These are phyloP conservation scores for Solanum hybrid DNA, from an alignment of 305 asterid species.

Conservation along the genomic window DNA sequence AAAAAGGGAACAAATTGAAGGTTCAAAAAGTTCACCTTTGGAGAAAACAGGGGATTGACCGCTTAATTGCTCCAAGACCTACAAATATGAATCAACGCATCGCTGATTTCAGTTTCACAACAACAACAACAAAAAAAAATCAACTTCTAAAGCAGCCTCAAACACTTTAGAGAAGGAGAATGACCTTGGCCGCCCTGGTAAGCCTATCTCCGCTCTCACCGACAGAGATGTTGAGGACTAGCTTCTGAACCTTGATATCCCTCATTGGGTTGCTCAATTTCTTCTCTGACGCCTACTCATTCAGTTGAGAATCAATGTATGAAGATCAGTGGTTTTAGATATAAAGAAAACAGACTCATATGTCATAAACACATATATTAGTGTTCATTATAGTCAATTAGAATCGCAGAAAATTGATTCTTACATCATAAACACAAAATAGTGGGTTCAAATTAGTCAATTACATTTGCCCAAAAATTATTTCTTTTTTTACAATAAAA, in stretches of 20 bases:
- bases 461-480: neutral
- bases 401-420: neutral
- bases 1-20: neutral
- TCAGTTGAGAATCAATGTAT: neutral
- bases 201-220: slow-evolving; percentile 94
- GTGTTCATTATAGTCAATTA: neutral
- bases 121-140: neutral
- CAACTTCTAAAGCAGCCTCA: neutral
- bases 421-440: neutral
- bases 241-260: slow-evolving; percentile 80
- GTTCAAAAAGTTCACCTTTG: slow-evolving; percentile 33
- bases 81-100: neutral
- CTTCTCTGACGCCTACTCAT: slow-evolving; percentile 59
- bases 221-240: slow-evolving; percentile 76
- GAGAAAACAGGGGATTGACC: slow-evolving; percentile 81
- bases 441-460: neutral
- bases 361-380: neutral
- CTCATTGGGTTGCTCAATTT: slow-evolving; percentile 76
- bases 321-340: neutral
- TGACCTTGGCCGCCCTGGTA: slow-evolving; percentile 74
- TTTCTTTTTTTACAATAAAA: no score
- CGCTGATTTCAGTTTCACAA: neutral
- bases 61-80: slow-evolving; percentile 87
- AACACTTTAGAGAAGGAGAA: neutral
- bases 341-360: neutral